Evolutionary conservation across 2,329 filamentous ascomycete species (phyloP), one percentile per base, ranked within the genome.

Genomic region (Fusarium sp.): DNA sequence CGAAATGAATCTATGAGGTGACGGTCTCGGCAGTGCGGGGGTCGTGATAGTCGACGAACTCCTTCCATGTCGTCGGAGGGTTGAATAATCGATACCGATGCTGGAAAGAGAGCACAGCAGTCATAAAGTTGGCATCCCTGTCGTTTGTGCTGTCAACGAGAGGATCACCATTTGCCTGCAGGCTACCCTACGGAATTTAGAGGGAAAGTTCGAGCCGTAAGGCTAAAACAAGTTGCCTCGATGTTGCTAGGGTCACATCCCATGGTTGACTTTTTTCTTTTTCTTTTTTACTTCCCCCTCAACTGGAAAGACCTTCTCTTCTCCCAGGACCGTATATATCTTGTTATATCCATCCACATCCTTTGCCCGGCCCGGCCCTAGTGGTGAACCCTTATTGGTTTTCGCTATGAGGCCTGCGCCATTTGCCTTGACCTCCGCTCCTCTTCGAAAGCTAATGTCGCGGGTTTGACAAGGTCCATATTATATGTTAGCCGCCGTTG

Each of bases 341-440:
- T 62, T 62, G 40, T 29, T 18, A 20, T 56, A 65, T 62, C 62
- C 70, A 64, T 76, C 51, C 63, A 63, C 63, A 51, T 72, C 57
- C 44, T 67, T 62, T 65, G 22, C 41, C 71, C 74, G 74, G 74
- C 53, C 74, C 74, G 74, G 75, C 74, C 74, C 74, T 75, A 75
- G 74, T 57, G 74, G 56, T 71, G 53, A 59, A 57, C 48, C 56
- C 41, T 47, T 62, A 60, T 58, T 66, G 49, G 63, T 46, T 66
- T 45, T 48, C 43, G 61, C 56, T 47, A 53, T 48, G 46, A 45
- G 52, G 49, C 47, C 53, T 59, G 52, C 34, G 18, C 25, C 18
- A 40, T 22, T 45, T 70, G 55, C 47, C 63, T 43, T 47, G 30
- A 45, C 65, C 44, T 74, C 72, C 60, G 64, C 48, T 44, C 59